phyloP scores from a whole-genome alignment of 2,329 filamentous ascomycete species.

The Paraphaeosphaeria sporulosa region DNA sequence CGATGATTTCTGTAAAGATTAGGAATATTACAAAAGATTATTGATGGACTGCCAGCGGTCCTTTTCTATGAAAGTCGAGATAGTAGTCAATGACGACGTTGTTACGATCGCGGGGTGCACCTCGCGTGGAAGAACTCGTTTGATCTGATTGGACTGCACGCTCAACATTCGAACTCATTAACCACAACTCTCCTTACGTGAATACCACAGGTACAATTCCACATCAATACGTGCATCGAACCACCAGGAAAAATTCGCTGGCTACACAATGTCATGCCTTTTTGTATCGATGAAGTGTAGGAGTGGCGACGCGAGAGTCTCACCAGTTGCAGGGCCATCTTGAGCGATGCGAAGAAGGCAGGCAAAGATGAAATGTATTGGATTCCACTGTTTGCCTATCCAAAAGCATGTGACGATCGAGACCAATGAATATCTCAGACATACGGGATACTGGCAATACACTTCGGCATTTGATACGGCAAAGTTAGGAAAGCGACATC shows the following conservation, averaged over 20 bases:
- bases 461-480: background rate
- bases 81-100: slow-evolving; percentile 2
- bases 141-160: background rate
- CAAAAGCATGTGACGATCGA: background rate
- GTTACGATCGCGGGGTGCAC: slow-evolving; percentile 9
- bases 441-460: background rate
- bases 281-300: background rate
- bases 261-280: background rate
- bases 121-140: no score
- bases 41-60: background rate
- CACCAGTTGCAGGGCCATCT: background rate
- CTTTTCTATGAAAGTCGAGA: background rate
- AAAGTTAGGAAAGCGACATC: background rate
- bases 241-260: background rate
- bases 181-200: background rate
- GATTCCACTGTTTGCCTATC: background rate
- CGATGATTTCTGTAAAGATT: background rate
- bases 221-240: background rate
- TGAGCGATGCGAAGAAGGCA: background rate
- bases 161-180: background rate
- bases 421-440: background rate
- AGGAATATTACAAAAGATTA: background rate
- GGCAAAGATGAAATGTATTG: background rate
- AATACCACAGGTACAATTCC: no score
- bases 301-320: background rate